Evolutionary conservation across 495 filamentous ascomycete genomes (phyloP).

Genomic region (Haplographium delicatum): DNA sequence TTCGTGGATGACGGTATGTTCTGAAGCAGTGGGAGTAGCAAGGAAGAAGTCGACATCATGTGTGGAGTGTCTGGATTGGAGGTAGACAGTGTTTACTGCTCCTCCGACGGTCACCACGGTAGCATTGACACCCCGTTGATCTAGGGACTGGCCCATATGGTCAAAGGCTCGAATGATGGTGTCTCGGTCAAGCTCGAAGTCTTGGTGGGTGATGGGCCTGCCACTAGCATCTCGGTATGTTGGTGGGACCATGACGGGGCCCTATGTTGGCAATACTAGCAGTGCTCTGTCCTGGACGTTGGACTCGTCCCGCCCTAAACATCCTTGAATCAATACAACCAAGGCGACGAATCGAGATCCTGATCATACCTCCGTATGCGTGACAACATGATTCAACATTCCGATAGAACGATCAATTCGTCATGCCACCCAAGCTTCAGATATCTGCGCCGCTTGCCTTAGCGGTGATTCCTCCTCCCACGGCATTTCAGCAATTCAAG

Average conservation of each 20-base stretch:
- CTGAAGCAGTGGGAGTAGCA: background rate
- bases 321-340: no score
- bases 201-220: no score
- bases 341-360: background rate
- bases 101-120: no score
- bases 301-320: background rate
- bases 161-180: no score
- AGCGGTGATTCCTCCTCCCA: background rate
- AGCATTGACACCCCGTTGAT: no score
- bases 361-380: background rate
- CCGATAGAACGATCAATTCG: background rate
- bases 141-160: no score
- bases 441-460: background rate
- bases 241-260: no score
- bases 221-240: no score
- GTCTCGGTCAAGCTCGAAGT: no score
- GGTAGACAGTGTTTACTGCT: no score
- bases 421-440: background rate
- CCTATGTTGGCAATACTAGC: background rate
- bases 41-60: no score
- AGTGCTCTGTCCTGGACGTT: background rate
- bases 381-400: background rate
- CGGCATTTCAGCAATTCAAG: background rate
- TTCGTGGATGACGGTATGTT: background rate
- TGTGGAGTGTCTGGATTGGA: no score